Base-by-base conservation (phyloP, 768 basidiomycete genomes). In the Rhodosporidiobolus odoratus region DNA sequence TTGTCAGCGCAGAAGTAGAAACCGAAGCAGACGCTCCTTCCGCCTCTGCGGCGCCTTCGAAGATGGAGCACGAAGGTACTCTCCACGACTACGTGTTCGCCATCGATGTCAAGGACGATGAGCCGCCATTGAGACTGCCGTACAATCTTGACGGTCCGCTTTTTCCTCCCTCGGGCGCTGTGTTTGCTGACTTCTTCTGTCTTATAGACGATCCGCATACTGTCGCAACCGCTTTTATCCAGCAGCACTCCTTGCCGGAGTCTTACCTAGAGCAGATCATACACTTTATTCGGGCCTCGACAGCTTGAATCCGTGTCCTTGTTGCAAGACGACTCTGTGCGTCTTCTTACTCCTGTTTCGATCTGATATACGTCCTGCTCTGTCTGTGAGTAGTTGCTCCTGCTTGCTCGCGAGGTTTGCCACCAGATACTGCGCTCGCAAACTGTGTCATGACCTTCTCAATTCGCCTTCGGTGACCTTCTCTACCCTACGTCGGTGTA, bases 1-100 rank as follows among this genome's bases (percentile, higher is more conserved):
- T 98, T 10, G 92, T 95, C 5, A 94, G 96, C 77, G 92, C 92
- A 15, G 32, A 34, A 21, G n/a, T 10, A 6, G 5, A n/a, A 8
- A 3, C 58, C 8, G n/a, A 8, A 30, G 32, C 41, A n/a, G n/a
- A n/a, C 4, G 4, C 64, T 0, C 0, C 19, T 0, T 34, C 19
- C 1, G 10, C 19, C 2, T 15, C 37, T 3, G 37, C 43, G 0
- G 86, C 87, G 43, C 86, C 86, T 21, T 83, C 90, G 65, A 92
- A 90, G 80, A 91, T 92, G 80, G 83, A 93, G 30, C 88, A 89
- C 67, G 80, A 93, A 73, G 95, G 95, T 16, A 87, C 88, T 77
- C 92, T 95, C 80, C 98, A 94, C 77, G 96, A 99, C 80, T 95
- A 94, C 76, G 94, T 98, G 25, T 96, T 98, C 76, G 91, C 92